A percentile compares a stretch with the other conserved stretches of the same genome.
phyloP scores from a whole-genome alignment of 306 rosid genomes.

The Corylus heterophylla region DNA sequence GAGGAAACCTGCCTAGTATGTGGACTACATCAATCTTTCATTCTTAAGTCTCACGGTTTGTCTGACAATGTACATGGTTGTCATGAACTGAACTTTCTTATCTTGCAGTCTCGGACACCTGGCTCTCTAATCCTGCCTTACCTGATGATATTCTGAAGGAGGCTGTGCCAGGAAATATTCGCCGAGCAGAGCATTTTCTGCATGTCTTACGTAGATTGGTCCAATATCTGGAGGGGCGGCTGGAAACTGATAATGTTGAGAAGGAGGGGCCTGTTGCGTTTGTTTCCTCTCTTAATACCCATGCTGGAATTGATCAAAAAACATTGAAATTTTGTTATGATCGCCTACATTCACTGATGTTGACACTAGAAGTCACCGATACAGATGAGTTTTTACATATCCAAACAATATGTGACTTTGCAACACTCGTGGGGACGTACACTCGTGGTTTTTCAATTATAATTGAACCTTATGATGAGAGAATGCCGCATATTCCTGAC shows the following conservation, averaged over 20 bases:
- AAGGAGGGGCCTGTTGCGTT: constrained; percentile 80
- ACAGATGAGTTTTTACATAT: constrained; percentile 89
- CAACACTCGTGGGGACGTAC: constrained; percentile 94
- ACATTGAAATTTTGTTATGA: constrained; percentile 89
- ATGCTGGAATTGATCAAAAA: constrained; percentile 96
- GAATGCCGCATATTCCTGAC: constrained; percentile 99
- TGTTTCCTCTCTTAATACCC: constrained; percentile 59
- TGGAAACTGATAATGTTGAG: constrained; percentile 89
- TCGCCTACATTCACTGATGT: constrained; percentile 89
- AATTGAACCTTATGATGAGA: constrained; percentile 92
- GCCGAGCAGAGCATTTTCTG: constrained; percentile 86
- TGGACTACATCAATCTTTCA: constrained; percentile 14
- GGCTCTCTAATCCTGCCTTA: constrained; percentile 93
- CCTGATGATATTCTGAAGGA: constrained; percentile 95
- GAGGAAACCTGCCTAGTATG: constrained; percentile 83
- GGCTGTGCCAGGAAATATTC: constrained; percentile 98
- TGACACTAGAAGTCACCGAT: constrained; percentile 92
- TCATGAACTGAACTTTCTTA: constrained; percentile 20
- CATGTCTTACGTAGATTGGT: constrained; percentile 82
- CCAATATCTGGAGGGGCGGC: constrained; percentile 85
- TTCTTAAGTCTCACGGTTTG: background rate
- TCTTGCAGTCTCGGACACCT: constrained; percentile 64
- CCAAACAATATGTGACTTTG: constrained; percentile 94
- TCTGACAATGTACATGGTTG: background rate
- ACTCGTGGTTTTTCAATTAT: constrained; percentile 89